Evolutionary conservation across 2,329 filamentous ascomycete genomes (phyloP), one percentile per base, ranked within the genome.

Genomic region (Cladosporium halotolerans): DNA sequence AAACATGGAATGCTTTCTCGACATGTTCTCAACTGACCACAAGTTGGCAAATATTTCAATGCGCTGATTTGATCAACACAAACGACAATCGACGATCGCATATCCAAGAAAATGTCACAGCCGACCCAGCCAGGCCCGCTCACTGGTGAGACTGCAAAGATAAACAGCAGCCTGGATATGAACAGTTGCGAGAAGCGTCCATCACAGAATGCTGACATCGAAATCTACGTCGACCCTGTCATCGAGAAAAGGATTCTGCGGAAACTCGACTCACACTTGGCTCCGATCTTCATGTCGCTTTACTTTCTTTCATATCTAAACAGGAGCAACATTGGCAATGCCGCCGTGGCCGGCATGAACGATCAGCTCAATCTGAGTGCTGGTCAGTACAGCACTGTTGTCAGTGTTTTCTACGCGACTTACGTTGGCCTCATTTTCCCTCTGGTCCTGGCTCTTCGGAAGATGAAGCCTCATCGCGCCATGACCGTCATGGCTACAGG

Each of bases 401-500:
- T 78, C 8, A 74, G 73, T 0, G 73, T 80, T 44, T 78, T 80
- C 60, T 79, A 78, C 57, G 74, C 73, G 36, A 46, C 44, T 6
- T 46, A 46, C 7, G 44, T 46, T 7, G 44, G 44, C 19, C 32
- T 46, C 11, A 46, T 46, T 32, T 58, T 74, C 9, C 70, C 69
- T 41, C 63, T 77, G 18, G 65, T 73, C 42, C 79, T 77, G 77
- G 73, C 44, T 13, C 11, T 46, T 1, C 44, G 44, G 14, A 46
- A 46, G 32, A 38, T 46, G 31, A 46, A 46, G 32, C 44, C 44
- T 23, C 44, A 46, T 18, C 44, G 44, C 14, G 44, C 44, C 32
- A 72, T 88, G 55, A 74, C 82, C 7, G 78, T 82, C 63, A 86
- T 88, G 62, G 79, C 81, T 34, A 51, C 65, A 6, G 31, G 46